A percentile compares a stretch with the other conserved stretches of the same genome.
phyloP scores from a whole-genome alignment of 495 filamentous ascomycete species.

The Pyrenopolyporus hunteri region DNA sequence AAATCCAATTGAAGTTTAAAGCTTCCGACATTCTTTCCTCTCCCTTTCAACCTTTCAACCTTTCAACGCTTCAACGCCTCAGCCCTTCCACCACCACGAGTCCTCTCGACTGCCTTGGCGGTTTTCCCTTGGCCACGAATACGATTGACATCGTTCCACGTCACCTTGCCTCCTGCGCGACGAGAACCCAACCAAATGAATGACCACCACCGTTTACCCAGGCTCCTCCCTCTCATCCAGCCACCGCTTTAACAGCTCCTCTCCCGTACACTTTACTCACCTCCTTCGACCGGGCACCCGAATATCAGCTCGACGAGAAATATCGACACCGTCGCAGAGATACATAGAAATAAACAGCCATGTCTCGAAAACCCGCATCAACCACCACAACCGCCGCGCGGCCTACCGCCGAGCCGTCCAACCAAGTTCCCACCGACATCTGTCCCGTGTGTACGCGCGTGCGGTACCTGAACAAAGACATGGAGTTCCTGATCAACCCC shows the following conservation, averaged over 20 bases:
- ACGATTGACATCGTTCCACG: not conserved
- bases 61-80: too few relatives aligned
- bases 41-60: too few relatives aligned
- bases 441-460: slow-evolving; percentile 97
- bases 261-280: not conserved
- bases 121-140: not conserved
- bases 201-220: not conserved
- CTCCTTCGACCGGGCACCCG: not conserved
- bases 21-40: not conserved
- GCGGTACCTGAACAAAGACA: slow-evolving; percentile 90
- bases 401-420: slow-evolving; percentile 10
- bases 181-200: slow-evolving; percentile 18
- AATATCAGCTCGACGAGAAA: not conserved
- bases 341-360: slow-evolving; percentile 17
- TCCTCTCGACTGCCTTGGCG: not conserved
- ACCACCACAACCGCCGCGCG: slow-evolving; percentile 7
- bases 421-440: slow-evolving; percentile 64
- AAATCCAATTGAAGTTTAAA: not conserved
- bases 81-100: not conserved
- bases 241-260: slow-evolving; percentile 3
- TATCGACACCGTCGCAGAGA: not conserved
- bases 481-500: slow-evolving; percentile 93
- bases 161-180: not conserved
- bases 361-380: slow-evolving; percentile 43
- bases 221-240: not conserved